phyloP scores from a whole-genome alignment of 2,329 filamentous ascomycete genomes.

The Curvularia hawaiiensis region DNA sequence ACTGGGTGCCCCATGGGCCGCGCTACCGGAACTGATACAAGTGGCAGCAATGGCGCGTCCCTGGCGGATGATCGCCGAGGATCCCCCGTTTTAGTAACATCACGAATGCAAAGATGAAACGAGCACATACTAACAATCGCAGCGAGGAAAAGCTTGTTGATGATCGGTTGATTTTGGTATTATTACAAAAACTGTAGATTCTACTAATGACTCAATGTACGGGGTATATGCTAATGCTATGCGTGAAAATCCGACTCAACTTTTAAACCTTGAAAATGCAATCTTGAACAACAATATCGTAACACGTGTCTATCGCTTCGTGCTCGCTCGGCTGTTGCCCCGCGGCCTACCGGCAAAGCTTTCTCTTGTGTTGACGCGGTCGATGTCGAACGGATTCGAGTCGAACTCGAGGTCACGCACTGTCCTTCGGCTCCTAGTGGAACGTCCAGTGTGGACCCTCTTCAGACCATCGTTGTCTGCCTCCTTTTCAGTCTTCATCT shows the following conservation, averaged over 20 bases:
- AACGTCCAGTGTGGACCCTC: slow-evolving; percentile 39
- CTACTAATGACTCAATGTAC: slow-evolving; percentile 8
- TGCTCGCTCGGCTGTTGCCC: slow-evolving; percentile 27
- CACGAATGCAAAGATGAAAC: not conserved
- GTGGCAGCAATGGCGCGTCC: not conserved
- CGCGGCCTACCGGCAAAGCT: slow-evolving; percentile 46
- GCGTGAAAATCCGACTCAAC: slow-evolving; percentile 10
- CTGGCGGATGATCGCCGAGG: not conserved
- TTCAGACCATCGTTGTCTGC: slow-evolving; percentile 30
- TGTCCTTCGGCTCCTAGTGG: slow-evolving; percentile 30
- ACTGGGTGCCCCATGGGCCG: slow-evolving; percentile 7
- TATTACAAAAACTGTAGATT: slow-evolving; percentile 5
- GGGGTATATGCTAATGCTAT: slow-evolving; percentile 32
- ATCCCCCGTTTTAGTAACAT: not conserved
- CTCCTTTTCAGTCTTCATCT: slow-evolving; percentile 48
- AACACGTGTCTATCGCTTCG: slow-evolving; percentile 9
- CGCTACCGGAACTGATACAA: not conserved
- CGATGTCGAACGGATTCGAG: slow-evolving; percentile 56
- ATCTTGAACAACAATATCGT: slow-evolving; percentile 4
- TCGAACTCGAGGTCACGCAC: slow-evolving; percentile 41
- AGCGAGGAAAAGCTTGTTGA: not conserved
- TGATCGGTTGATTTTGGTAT: slow-evolving; percentile 3
- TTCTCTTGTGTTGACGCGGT: slow-evolving; percentile 55
- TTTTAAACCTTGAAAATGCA: slow-evolving; percentile 9
- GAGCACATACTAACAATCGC: not conserved